Percentiles rank a stretch among this genome's conserved stretches.
phyloP scores from a whole-genome alignment of 2,329 filamentous ascomycete species.

The Pestalotiopsis fici region DNA sequence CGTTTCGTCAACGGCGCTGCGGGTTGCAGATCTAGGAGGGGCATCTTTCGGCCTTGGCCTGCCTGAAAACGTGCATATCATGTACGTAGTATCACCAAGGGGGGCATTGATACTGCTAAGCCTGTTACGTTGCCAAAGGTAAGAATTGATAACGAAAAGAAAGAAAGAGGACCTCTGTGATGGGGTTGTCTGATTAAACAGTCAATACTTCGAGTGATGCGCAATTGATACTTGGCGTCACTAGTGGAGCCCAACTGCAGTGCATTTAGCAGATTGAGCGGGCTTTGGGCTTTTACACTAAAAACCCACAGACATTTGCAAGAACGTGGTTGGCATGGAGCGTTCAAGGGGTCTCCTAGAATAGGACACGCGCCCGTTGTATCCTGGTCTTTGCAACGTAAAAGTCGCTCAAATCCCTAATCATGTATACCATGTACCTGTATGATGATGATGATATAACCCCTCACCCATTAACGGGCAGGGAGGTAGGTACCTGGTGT shows the following conservation, averaged over 20 bases:
- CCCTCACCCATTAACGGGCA: not conserved
- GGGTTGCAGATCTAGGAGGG: not conserved
- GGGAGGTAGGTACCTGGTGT: not conserved
- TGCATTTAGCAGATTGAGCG: not conserved
- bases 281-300: not conserved
- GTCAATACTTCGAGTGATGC: not conserved
- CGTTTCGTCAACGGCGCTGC: not conserved
- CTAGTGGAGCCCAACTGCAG: not conserved
- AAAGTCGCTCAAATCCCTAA: not conserved
- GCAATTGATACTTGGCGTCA: not conserved
- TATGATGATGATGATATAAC: not conserved
- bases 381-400: not conserved
- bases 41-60: not conserved
- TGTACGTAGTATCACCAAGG: not conserved
- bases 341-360: not conserved
- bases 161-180: not conserved
- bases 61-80: not conserved
- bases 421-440: not conserved
- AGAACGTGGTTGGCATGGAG: constrained; percentile 1
- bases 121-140: not conserved
- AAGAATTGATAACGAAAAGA: not conserved
- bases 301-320: not conserved
- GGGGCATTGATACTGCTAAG: not conserved
- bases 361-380: not conserved
- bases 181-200: not conserved